Conservation (phyloP, 163 green algal species). For the Chlamydomonas reinhardtii region DNA sequence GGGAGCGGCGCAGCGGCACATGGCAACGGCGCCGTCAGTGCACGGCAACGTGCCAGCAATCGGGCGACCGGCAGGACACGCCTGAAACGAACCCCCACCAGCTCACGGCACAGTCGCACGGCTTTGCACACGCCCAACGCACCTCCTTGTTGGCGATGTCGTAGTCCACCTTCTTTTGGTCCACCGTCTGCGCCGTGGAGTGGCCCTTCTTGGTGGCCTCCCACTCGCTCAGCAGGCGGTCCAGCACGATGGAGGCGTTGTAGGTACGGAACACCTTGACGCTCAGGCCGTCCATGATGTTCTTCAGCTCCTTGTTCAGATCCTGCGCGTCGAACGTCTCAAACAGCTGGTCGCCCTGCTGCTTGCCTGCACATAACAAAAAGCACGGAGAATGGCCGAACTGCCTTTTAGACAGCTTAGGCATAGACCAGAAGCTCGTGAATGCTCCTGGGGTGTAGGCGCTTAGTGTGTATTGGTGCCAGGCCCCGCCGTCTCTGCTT, state of each 20-base stretch:
- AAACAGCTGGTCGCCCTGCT: conserved; percentile 80
- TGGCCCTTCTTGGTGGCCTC: conserved; percentile 60
- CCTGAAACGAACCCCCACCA: too few species aligned
- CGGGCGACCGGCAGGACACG: too few species aligned
- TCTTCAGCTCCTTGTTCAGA: conserved; percentile 95
- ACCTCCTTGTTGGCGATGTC: conserved; percentile 98
- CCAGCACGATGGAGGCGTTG: conserved; percentile 97
- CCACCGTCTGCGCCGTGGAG: conserved; percentile 57
- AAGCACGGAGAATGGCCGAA: too few species aligned
- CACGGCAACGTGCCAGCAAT: too few species aligned
- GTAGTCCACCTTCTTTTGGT: conserved; percentile 91
- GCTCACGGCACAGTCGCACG: too few species aligned
- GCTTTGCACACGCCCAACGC: too few species aligned
- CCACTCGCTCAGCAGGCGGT: conserved; percentile 84
- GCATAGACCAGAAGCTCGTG: too few species aligned
- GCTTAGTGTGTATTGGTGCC: too few species aligned
- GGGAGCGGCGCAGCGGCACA: not conserved
- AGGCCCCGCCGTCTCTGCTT: too few species aligned
- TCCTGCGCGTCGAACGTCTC: conserved; percentile 91
- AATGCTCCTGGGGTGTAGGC: too few species aligned
- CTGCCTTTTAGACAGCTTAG: too few species aligned
- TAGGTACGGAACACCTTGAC: conserved; percentile 99
- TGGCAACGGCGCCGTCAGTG: too few species aligned
- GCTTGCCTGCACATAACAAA: conserved; percentile 76
- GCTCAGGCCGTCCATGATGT: conserved; percentile 95